phyloP scores from a whole-genome alignment of 805 yeast genomes.

The Brettanomyces bruxellensis region DNA sequence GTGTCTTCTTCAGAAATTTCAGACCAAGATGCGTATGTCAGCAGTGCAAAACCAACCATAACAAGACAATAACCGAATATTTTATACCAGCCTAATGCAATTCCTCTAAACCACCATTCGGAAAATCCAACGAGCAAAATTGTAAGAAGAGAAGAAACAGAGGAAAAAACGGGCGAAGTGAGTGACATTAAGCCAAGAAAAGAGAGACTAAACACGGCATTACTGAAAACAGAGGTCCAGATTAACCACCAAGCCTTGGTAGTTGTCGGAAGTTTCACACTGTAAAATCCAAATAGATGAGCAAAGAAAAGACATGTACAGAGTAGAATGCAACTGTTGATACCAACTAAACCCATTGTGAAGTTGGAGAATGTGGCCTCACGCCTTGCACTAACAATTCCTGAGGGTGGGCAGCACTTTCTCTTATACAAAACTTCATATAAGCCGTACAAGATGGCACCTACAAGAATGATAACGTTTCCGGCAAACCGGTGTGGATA shows the following conservation, averaged over 20 bases:
- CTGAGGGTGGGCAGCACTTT: constrained; percentile 63
- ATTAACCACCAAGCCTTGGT: constrained; percentile 36
- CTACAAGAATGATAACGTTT: constrained; percentile 58
- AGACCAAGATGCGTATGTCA: constrained; percentile 58
- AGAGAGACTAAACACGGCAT: constrained; percentile 59
- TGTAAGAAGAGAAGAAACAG: constrained; percentile 53
- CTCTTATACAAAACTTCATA: constrained; percentile 80
- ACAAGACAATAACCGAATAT: constrained; percentile 63
- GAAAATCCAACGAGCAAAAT: constrained; percentile 71
- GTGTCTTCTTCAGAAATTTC: constrained; percentile 40
- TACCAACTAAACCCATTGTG: constrained; percentile 60
- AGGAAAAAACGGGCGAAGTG: constrained; percentile 77
- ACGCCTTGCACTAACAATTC: constrained; percentile 49
- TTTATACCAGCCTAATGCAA: constrained; percentile 45
- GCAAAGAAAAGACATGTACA: constrained; percentile 38
- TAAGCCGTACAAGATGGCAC: constrained; percentile 71
- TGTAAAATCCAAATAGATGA: constrained; percentile 48
- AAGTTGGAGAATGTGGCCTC: constrained; percentile 78
- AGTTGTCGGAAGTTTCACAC: constrained; percentile 42
- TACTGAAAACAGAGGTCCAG: constrained; percentile 46
- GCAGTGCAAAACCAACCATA: constrained; percentile 56
- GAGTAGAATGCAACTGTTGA: constrained; percentile 41
- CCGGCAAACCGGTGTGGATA: constrained; percentile 62
- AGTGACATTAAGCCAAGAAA: constrained; percentile 73
- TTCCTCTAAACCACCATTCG: constrained; percentile 63